Evolutionary conservation across 192 early-diverging fungal genomes (phyloP), one percentile per base, ranked within the genome.

Genomic region (Mortierella hygrophila): DNA sequence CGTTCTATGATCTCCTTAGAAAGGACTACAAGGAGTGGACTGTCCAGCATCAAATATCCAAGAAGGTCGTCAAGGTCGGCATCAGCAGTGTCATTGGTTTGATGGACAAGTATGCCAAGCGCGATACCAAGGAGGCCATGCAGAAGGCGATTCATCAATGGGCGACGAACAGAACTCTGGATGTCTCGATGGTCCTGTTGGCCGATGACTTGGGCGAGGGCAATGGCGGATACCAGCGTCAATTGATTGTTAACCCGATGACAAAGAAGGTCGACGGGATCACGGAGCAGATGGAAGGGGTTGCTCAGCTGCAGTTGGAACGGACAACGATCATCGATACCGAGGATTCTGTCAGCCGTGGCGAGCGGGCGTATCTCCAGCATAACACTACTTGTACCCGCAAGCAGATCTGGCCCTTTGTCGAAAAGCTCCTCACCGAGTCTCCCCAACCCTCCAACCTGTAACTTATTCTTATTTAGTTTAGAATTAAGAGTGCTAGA

Each of bases 21-120:
- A 95, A 93, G 75, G 95, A 96, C 88, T 96, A 96, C 88, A 96
- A 96, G 80, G 93, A 96, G 72, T 95, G 90, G 89, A 75, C 78
- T 0, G 78, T 89, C 11, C 29, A 1, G 2, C 54, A 95, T 79
- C 93, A 94, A 73, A 52, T 49, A 4, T 74, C 83, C 9, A 77
- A 69, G 4, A 69, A 89, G 68, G 77, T 74, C 0, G 78, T 90
- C 65, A 79, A 83, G 37, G 60, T 95, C 26, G 95, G 95, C 1
- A 95, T 96, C 69, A 90, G 89, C 52, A 90, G 91, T 60, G 90
- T 96, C 0, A 47, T 84, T 11, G 94, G 92, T 81, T 78, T 85
- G 40, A 68, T 96, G 26, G 44, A 77, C 26, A 89, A 83, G 46
- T 93, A 92, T 90, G 75, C 83, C 13, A 76, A 90, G 0, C 84